Percentiles rank a stretch among this genome's conserved stretches.
Evolutionary conservation across 495 filamentous ascomycete species (phyloP).

Genomic region (Parathielavia appendiculata): DNA sequence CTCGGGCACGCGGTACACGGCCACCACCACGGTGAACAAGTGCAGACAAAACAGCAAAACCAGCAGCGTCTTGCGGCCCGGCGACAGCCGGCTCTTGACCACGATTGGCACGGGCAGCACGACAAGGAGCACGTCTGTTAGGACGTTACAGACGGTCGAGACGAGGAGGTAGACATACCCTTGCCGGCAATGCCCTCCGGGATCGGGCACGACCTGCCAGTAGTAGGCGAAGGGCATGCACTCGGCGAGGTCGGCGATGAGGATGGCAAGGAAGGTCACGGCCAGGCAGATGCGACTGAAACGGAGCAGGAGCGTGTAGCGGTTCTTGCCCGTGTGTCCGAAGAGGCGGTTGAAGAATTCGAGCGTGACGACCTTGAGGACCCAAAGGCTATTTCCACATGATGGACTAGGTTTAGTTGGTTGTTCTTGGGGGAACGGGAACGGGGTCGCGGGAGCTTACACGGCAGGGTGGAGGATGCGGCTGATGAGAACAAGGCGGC

Average conservation of each 20-base stretch:
- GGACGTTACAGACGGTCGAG: constrained; percentile 70
- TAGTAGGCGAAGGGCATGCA: constrained; percentile 78
- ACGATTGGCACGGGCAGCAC: constrained; percentile 86
- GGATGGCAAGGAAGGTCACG: constrained; percentile 66
- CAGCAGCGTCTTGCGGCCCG: constrained; percentile 58
- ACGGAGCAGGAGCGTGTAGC: constrained; percentile 59
- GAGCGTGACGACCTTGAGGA: constrained; percentile 78
- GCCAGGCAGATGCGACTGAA: constrained; percentile 66
- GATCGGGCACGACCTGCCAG: constrained; percentile 87
- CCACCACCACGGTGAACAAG: constrained; percentile 63
- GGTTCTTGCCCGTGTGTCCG: constrained; percentile 55
- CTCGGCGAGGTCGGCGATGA: constrained; percentile 76
- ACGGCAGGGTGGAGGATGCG: constrained; percentile 62
- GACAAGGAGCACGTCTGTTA: constrained; percentile 83
- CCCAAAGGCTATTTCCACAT: constrained; percentile 65
- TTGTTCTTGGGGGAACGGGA: not conserved
- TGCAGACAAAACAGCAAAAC: constrained; percentile 72
- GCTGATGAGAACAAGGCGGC: constrained; percentile 56
- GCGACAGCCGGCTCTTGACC: constrained; percentile 58
- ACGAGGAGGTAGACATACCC: constrained; percentile 77
- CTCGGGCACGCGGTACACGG: constrained; percentile 66
- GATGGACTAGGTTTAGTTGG: not conserved
- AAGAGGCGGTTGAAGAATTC: constrained; percentile 82
- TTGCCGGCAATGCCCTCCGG: constrained; percentile 73
- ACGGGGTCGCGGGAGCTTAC: constrained; percentile 42